These are phyloP conservation scores for Tilletia horrida DNA, from an alignment of 1,284 basidiomycete species.

Conservation along the genomic window DNA sequence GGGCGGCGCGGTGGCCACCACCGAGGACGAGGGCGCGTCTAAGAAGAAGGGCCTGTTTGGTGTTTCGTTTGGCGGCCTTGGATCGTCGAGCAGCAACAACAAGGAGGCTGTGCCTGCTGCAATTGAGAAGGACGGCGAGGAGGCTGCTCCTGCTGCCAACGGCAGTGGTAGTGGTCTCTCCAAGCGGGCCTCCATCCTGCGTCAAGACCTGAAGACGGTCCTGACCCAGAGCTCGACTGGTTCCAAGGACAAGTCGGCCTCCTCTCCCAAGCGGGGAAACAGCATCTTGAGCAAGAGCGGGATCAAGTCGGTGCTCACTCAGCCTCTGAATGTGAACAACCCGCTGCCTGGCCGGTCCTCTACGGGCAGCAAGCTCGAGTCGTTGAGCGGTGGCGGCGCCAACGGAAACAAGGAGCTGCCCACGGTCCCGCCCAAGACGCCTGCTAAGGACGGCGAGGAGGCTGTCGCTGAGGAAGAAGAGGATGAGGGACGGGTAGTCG, in stretches of 20 bases:
- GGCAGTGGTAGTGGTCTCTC: not conserved
- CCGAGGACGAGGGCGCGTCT: not conserved
- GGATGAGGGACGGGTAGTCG: not conserved
- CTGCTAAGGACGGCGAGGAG: constrained; percentile 7
- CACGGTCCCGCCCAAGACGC: constrained; percentile 1
- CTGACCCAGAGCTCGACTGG: constrained; percentile 1
- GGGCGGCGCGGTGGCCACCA: not conserved
- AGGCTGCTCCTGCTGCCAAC: not conserved
- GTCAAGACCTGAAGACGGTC: constrained; percentile 17
- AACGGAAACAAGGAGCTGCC: not conserved
- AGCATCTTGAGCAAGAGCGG: not conserved
- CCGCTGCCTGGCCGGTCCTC: not conserved
- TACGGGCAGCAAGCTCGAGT: not conserved
- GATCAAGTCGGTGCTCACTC: not conserved
- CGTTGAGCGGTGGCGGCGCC: not conserved
- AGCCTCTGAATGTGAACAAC: constrained; percentile 14
- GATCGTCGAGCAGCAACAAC: too few species aligned
- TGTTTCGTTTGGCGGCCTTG: not conserved
- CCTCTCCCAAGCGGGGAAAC: not conserved
- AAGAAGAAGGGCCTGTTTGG: constrained; percentile 11
- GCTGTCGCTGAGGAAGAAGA: not conserved
- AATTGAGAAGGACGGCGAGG: not conserved
- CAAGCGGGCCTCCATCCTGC: constrained; percentile 13
- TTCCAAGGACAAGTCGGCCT: not conserved
- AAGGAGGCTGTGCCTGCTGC: not conserved